A percentile compares a stretch with the other conserved stretches of the same genome.
These are phyloP conservation scores for Dendrobium nobile DNA, from an alignment of 106 monocot species.

Conservation along the genomic window DNA sequence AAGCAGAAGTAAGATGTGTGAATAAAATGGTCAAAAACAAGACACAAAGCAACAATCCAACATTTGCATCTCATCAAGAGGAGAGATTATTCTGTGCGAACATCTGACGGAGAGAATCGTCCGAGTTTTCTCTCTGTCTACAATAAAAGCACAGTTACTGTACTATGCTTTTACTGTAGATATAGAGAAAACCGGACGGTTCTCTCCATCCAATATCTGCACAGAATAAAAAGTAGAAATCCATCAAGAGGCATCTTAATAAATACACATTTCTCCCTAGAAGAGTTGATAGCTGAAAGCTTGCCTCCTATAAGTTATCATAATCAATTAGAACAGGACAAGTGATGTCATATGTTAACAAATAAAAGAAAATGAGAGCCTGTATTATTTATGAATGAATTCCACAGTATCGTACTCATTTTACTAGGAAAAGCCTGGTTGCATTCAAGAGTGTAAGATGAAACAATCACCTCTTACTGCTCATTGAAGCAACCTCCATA, in stretches of 20 bases:
- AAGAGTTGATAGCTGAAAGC: neutral
- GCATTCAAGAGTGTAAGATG: neutral
- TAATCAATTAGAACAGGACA: neutral
- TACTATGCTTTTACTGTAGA: too few species aligned
- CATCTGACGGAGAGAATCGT: too few species aligned
- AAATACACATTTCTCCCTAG: too few species aligned
- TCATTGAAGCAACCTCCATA: neutral
- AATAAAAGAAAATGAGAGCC: neutral
- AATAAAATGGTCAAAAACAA: neutral
- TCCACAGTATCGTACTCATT: neutral
- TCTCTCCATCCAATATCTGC: too few species aligned
- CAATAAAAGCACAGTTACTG: too few species aligned
- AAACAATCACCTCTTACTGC: neutral
- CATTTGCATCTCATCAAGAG: neutral
- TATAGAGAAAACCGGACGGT: too few species aligned
- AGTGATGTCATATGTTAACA: neutral
- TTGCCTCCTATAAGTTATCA: neutral
- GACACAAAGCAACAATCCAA: neutral
- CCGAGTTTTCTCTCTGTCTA: too few species aligned
- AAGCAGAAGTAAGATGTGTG: neutral
- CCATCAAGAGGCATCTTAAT: neutral
- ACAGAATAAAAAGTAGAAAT: too few species aligned
- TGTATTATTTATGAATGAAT: neutral
- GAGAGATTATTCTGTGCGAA: too few species aligned
- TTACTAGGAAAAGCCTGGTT: neutral